Evolutionary conservation across 306 rosid species (phyloP), one percentile per base, ranked within the genome.

Genomic region (Cucumis hystrix): DNA sequence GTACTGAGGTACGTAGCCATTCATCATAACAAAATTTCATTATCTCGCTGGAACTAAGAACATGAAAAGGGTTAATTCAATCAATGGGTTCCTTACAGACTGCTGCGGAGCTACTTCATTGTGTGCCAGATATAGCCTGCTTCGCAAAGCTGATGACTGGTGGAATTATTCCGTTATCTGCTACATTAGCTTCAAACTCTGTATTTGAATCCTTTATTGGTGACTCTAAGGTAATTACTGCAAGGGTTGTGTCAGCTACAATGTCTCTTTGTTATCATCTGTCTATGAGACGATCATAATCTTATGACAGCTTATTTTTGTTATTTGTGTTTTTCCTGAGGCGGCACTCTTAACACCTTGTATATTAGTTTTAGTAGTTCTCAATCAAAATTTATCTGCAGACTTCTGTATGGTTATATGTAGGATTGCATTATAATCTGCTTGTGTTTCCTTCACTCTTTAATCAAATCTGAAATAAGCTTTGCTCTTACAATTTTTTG

Each of bases 111-210:
- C 85, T 92, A 77, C 93, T 92, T 77, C 86, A 87, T 67, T 92
- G 97, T 83, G 85, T 63, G 72, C 98, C 97, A 45, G 98, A 95
- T 85, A 90, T 95, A 65, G 98, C 98, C 70, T 95, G 97, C 88
- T 95, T 80, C 71, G 96, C 78, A 40, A 95, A 95, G 91, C 87
- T 95, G 86, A 81, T 95, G 97, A 92, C 97, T 37, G 98, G 98
- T 79, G 98, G 98, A 40, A 82, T 85, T 55, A 75, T 95, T 80
- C 98, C 98, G 52, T 75, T 95, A 86, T 86, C 97, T 69, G 93
- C 81, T 80, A 95, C 98, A 49, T 84, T 95, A 83, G 97, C 98
- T 80, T 87, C 97, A 28, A 61, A 77, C 78, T 88, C 87, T 18
- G 86, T 95, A 78, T 95, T 89, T 85, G 92, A 91, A 78, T 87